Conservation (phyloP, 2,329 filamentous ascomycete species). For the Epichloe elymi region DNA sequence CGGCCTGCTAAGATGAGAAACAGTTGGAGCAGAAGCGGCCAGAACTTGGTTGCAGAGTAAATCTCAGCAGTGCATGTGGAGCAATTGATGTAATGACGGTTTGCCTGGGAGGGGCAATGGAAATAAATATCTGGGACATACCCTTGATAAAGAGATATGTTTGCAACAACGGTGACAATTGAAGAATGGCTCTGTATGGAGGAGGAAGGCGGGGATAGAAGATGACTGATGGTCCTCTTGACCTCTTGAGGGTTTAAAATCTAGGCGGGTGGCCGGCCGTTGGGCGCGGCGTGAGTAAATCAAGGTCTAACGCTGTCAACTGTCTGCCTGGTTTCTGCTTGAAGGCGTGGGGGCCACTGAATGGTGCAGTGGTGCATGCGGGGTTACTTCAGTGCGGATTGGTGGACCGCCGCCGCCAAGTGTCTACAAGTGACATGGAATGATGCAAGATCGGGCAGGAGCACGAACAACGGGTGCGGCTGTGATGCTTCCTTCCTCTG, state of each 20-base stretch:
- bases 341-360: not conserved
- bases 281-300: not conserved
- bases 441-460: no score
- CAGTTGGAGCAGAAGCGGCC: not conserved
- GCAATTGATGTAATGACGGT: not conserved
- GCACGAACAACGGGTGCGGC: no score
- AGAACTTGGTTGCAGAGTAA: not conserved
- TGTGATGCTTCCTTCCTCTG: no score
- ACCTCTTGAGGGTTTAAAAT: not conserved
- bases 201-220: not conserved
- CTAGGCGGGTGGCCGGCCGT: not conserved
- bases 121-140: not conserved
- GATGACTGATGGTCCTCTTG: not conserved
- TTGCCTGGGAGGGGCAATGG: not conserved
- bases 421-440: not conserved
- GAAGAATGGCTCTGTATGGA: not conserved
- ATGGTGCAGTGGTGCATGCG: not conserved
- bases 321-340: not conserved
- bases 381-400: not conserved
- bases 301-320: not conserved
- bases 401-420: not conserved
- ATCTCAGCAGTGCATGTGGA: not conserved
- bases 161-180: not conserved
- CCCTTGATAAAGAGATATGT: not conserved
- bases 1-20: not conserved